These are phyloP conservation scores for Murraya koenigii DNA, from an alignment of 345 rosid species.

Conservation along the genomic window DNA sequence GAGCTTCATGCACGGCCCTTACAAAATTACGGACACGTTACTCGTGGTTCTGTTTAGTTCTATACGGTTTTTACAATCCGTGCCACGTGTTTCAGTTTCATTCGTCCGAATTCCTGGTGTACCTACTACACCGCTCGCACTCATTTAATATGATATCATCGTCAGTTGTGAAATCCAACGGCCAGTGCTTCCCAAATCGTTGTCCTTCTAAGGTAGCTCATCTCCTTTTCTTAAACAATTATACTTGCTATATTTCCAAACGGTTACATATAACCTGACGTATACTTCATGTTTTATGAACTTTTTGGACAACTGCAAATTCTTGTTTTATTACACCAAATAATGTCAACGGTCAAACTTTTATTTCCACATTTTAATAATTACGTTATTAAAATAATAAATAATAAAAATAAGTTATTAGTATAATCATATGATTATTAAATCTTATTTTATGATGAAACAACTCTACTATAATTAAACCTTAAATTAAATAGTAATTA, in stretches of 20 bases:
- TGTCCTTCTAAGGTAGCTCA: not conserved
- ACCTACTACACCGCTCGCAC: not conserved
- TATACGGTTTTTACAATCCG: not conserved
- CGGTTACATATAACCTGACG: not conserved
- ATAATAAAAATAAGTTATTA: too few species aligned
- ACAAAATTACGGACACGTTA: too few species aligned
- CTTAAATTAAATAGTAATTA: too few species aligned
- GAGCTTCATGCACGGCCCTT: too few species aligned
- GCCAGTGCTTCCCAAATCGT: not conserved
- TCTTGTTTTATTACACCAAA: not conserved
- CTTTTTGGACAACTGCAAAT: not conserved
- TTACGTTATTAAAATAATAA: too few species aligned
- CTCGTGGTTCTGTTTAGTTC: not conserved
- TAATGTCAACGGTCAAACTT: too few species aligned
- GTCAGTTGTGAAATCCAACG: constrained; percentile 2
- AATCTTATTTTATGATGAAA: too few species aligned
- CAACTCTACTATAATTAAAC: too few species aligned
- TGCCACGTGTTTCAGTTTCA: not conserved
- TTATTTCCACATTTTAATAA: too few species aligned
- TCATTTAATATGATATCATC: not conserved
- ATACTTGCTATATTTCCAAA: not conserved
- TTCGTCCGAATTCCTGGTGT: not conserved
- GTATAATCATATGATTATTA: too few species aligned
- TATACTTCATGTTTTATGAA: not conserved
- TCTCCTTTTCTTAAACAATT: not conserved